Evolutionary conservation across 176 grass and related monocot species (phyloP).

Genomic region (Cymbopogon citratus): DNA sequence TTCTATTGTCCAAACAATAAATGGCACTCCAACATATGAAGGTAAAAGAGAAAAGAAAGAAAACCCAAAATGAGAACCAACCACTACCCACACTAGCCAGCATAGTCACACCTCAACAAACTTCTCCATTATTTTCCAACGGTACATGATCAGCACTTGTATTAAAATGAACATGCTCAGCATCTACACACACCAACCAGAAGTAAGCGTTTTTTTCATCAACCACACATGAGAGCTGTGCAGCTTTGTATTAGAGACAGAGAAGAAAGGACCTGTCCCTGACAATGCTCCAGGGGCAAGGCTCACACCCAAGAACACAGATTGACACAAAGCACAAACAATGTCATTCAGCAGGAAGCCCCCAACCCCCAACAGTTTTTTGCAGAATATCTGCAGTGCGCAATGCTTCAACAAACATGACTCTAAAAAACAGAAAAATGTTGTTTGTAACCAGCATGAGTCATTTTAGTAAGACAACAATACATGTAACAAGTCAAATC

Average conservation of each 20-base stretch:
- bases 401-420: not conserved
- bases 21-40: constrained; percentile 14
- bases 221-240: not conserved
- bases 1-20: not conserved
- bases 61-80: not conserved
- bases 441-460: constrained; percentile 4
- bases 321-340: not conserved
- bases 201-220: not conserved
- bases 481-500: not conserved
- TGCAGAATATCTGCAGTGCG: not conserved
- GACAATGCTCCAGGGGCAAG: not conserved
- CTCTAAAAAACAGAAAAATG: not conserved
- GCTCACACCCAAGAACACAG: not conserved
- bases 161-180: constrained; percentile 21
- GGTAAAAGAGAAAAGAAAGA: not conserved
- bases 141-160: not conserved
- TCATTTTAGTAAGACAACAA: not conserved
- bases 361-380: too few relatives aligned
- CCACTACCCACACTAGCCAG: constrained; percentile 1
- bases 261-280: not conserved
- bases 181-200: constrained; percentile 5
- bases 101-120: not conserved
- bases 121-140: constrained; percentile 15
- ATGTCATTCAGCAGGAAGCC: not conserved
- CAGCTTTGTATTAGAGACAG: not conserved